Conservation (phyloP, 768 basidiomycete species). For the Cubamyces sp. region DNA sequence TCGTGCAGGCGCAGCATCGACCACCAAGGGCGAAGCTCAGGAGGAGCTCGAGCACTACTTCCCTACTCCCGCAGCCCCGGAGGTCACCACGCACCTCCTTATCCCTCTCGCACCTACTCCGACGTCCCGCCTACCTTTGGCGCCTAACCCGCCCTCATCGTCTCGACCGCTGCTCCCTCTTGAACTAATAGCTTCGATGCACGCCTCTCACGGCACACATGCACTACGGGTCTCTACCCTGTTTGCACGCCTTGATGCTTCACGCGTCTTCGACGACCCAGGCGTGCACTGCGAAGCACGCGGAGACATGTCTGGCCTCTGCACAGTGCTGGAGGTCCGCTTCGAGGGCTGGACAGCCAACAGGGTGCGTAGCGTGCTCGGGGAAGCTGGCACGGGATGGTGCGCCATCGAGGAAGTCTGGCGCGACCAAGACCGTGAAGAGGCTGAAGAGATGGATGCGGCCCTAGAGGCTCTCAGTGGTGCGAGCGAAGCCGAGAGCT, state of each 20-base stretch:
- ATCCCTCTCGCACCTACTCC: constrained; percentile 81
- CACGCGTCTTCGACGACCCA: constrained; percentile 63
- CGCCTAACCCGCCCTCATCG: constrained; percentile 32
- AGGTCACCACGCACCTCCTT: constrained; percentile 67
- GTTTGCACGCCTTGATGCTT: constrained; percentile 71
- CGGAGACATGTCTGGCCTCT: constrained; percentile 58
- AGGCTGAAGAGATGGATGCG: constrained; percentile 33
- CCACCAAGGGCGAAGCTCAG: constrained; percentile 35
- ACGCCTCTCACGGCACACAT: constrained; percentile 57
- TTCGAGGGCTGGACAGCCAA: constrained; percentile 75
- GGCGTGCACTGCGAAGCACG: constrained; percentile 66
- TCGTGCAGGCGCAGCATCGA: constrained; percentile 18
- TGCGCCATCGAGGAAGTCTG: constrained; percentile 67
- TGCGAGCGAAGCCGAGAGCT: constrained; percentile 3
- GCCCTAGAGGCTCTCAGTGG: constrained; percentile 35
- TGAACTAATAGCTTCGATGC: constrained; percentile 53
- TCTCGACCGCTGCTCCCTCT: constrained; percentile 55
- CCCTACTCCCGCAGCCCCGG: constrained; percentile 37
- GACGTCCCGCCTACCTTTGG: constrained; percentile 64
- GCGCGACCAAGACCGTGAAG: constrained; percentile 26
- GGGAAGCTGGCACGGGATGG: constrained; percentile 76
- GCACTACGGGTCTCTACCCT: constrained; percentile 66
- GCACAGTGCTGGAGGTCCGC: constrained; percentile 67
- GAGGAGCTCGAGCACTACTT: constrained; percentile 68
- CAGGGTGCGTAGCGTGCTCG: constrained; percentile 68